Percentiles rank a stretch among this genome's conserved stretches.
Conservation (phyloP, 1,139 yeast genomes). For the Diutina pseudorugosa region DNA sequence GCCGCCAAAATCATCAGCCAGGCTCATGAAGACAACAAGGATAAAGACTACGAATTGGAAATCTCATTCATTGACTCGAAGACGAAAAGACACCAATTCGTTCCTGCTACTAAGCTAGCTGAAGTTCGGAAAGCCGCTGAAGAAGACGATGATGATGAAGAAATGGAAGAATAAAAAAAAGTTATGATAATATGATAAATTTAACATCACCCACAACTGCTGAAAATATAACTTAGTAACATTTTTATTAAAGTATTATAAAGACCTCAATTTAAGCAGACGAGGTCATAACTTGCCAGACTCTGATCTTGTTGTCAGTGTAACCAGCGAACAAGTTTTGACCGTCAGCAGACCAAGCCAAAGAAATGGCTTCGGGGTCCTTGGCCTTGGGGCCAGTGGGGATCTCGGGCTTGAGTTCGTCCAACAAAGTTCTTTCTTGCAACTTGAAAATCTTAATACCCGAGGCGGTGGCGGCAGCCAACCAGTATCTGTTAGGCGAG, state of each 20-base stretch:
- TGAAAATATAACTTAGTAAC: not conserved
- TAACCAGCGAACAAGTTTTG: conserved; percentile 99
- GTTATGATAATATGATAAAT: not conserved
- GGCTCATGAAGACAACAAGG: conserved; percentile 97
- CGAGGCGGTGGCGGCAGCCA: conserved; percentile 98
- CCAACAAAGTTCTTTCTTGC: conserved; percentile 91
- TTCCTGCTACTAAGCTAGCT: conserved; percentile 64
- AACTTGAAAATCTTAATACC: conserved; percentile 98
- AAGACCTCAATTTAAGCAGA: conserved; percentile 27
- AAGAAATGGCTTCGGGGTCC: conserved; percentile 97
- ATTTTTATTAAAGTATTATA: not conserved
- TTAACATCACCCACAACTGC: not conserved
- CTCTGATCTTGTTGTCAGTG: conserved; percentile 99
- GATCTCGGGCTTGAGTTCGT: conserved; percentile 97
- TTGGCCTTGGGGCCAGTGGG: conserved; percentile 82
- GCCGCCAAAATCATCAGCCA: conserved; percentile 89
- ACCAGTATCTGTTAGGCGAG: conserved; percentile 99
- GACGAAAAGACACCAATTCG: conserved; percentile 63
- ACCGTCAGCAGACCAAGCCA: conserved; percentile 99
- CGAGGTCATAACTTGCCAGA: conserved; percentile 99
- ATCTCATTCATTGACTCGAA: conserved; percentile 64
- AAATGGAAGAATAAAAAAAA: conserved; percentile 33
- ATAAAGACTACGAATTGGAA: conserved; percentile 92
- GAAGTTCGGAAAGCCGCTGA: conserved; percentile 80
- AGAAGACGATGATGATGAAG: conserved; percentile 62